These are phyloP conservation scores for Blastocladiella britannica DNA, from an alignment of 192 early-diverging fungal genomes.

Conservation along the genomic window DNA sequence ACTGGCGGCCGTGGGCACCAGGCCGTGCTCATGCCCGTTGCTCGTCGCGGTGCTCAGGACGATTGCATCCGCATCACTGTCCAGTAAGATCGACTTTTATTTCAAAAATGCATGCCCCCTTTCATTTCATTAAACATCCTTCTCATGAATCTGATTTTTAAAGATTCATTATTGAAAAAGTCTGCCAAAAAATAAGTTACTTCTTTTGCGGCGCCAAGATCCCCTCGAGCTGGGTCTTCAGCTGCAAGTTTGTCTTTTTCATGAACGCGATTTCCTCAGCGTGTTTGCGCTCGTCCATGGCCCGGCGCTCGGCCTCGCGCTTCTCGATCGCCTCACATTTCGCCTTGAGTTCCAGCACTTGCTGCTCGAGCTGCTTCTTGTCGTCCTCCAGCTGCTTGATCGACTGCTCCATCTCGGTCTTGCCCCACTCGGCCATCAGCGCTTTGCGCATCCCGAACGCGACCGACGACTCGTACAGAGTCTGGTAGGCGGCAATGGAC, in stretches of 20 bases:
- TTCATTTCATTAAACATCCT: no score
- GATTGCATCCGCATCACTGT: slow-evolving; percentile 6
- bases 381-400: slow-evolving; percentile 41
- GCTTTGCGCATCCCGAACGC: slow-evolving; percentile 47
- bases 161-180: no score
- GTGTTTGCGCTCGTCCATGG: slow-evolving; percentile 44
- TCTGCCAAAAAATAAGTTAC: slow-evolving; percentile 9
- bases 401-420: slow-evolving; percentile 37
- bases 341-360: slow-evolving; percentile 35
- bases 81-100: no score
- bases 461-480: slow-evolving; percentile 33
- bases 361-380: slow-evolving; percentile 32
- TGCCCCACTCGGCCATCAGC: slow-evolving; percentile 35
- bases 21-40: slow-evolving; percentile 7
- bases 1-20: not conserved
- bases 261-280: slow-evolving; percentile 44
- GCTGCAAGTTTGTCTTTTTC: slow-evolving; percentile 43
- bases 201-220: slow-evolving; percentile 44
- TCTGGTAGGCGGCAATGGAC: slow-evolving; percentile 45
- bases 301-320: slow-evolving; percentile 31
- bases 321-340: slow-evolving; percentile 46
- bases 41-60: slow-evolving; percentile 8
- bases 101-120: no score
- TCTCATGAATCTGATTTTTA: no score
- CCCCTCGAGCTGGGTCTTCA: slow-evolving; percentile 46